phyloP scores from a whole-genome alignment of 2,329 filamentous ascomycete species.

The Apiospora rasikravindrae region DNA sequence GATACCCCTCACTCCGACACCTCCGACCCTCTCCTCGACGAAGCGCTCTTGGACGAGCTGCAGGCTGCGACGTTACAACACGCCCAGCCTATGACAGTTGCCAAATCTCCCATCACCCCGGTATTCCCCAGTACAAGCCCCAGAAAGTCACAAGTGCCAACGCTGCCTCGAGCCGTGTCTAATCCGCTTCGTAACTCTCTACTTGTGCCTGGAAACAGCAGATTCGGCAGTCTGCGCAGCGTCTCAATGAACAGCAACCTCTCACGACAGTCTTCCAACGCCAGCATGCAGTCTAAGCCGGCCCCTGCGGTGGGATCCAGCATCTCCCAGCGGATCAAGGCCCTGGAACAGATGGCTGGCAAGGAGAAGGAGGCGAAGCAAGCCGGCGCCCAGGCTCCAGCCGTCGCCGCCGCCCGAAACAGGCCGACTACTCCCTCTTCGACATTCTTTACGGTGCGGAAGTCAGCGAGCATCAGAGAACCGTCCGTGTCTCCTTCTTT shows the following conservation, averaged over 20 bases:
- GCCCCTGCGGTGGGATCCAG: constrained; percentile 71
- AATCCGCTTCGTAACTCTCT: constrained; percentile 53
- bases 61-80: constrained; percentile 82
- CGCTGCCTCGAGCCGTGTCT: constrained; percentile 54
- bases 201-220: constrained; percentile 51
- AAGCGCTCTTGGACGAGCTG: constrained; percentile 84
- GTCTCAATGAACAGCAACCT: constrained; percentile 59
- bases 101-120: constrained; percentile 81
- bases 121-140: constrained; percentile 52
- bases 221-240: constrained; percentile 55
- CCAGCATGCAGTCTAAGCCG: constrained; percentile 59
- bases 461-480: constrained; percentile 36
- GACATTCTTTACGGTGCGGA: constrained; percentile 52
- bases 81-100: constrained; percentile 78
- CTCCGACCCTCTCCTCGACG: constrained; percentile 62
- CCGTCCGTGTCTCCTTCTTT: constrained; percentile 40
- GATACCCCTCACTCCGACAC: constrained; percentile 44
- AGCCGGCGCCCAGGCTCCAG: not conserved
- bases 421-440: constrained; percentile 38
- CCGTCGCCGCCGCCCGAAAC: not conserved
- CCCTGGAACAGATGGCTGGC: constrained; percentile 78
- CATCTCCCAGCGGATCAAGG: constrained; percentile 94
- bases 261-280: constrained; percentile 52
- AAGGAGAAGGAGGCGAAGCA: constrained; percentile 31
- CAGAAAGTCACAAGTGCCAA: constrained; percentile 27